These are phyloP conservation scores for Gynochthodes officinalis DNA, from an alignment of 257 asterid genomes.

Conservation along the genomic window DNA sequence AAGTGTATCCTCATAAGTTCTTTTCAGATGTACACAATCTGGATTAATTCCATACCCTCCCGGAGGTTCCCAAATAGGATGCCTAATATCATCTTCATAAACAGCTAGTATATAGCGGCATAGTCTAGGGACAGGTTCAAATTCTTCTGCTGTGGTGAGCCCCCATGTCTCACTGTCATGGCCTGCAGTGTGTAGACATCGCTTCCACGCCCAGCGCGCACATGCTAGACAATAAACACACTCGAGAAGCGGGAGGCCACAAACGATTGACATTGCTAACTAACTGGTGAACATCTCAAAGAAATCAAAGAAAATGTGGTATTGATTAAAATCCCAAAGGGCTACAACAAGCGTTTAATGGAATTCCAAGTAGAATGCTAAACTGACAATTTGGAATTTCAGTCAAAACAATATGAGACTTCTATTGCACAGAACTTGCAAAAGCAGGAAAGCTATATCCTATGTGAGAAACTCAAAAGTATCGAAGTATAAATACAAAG, in stretches of 20 bases:
- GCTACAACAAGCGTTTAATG: not conserved
- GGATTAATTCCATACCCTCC: conserved; percentile 66
- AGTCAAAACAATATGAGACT: not conserved
- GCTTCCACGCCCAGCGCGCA: conserved; percentile 80
- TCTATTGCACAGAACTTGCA: not conserved
- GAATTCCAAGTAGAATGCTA: conserved; percentile 2
- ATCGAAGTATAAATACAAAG: not conserved
- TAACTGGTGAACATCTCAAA: conserved; percentile 13
- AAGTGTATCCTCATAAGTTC: conserved; percentile 43
- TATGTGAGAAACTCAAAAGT: not conserved
- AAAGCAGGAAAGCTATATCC: not conserved
- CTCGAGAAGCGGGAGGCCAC: conserved; percentile 78
- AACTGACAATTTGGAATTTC: not conserved
- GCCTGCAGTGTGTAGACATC: conserved; percentile 73
- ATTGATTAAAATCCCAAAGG: not conserved
- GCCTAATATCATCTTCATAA: conserved; percentile 61
- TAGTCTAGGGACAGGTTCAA: conserved; percentile 79
- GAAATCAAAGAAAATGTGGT: not conserved
- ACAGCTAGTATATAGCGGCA: conserved; percentile 71
- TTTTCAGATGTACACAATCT: conserved; percentile 49
- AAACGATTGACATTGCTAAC: conserved; percentile 58
- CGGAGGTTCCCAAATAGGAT: conserved; percentile 66
- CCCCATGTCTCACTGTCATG: conserved; percentile 77
- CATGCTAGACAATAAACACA: conserved; percentile 75
- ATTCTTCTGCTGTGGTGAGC: conserved; percentile 58